Conservation (phyloP, 352 stramenopile genomes). For the Pythium guiyangense region DNA sequence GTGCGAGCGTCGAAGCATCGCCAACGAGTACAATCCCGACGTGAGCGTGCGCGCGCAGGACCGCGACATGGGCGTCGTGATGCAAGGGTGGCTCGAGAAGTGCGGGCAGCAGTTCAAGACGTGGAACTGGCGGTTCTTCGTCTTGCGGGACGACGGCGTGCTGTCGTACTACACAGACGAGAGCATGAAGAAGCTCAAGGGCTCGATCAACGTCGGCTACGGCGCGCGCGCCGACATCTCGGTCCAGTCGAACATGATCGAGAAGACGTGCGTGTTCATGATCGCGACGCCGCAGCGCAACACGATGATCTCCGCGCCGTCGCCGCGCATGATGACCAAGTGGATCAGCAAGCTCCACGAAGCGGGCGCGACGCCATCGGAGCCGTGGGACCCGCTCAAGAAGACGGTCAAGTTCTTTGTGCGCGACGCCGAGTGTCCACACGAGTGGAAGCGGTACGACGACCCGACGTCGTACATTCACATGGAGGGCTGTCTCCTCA, state of each 20-base stretch:
- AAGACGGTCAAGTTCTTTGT: constrained; percentile 86
- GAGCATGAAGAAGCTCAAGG: constrained; percentile 71
- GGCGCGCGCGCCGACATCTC: constrained; percentile 70
- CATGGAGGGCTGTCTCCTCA: constrained; percentile 82
- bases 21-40: constrained; percentile 18
- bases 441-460: constrained; percentile 86
- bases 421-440: constrained; percentile 52
- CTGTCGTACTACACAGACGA: constrained; percentile 81
- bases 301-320: constrained; percentile 78
- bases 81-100: constrained; percentile 87
- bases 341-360: constrained; percentile 77
- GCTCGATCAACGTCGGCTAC: constrained; percentile 71
- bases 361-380: constrained; percentile 56
- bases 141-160: constrained; percentile 73
- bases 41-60: constrained; percentile 33
- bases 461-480: constrained; percentile 83
- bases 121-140: constrained; percentile 88
- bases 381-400: constrained; percentile 71
- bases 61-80: constrained; percentile 64
- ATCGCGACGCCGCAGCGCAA: constrained; percentile 71
- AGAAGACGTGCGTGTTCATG: constrained; percentile 82
- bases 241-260: constrained; percentile 76
- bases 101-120: constrained; percentile 88
- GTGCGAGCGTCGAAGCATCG: constrained; percentile 1
- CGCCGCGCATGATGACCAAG: constrained; percentile 70